These are phyloP conservation scores for Musa schizocarpa DNA, from an alignment of 176 grass and related monocot genomes.

Conservation along the genomic window DNA sequence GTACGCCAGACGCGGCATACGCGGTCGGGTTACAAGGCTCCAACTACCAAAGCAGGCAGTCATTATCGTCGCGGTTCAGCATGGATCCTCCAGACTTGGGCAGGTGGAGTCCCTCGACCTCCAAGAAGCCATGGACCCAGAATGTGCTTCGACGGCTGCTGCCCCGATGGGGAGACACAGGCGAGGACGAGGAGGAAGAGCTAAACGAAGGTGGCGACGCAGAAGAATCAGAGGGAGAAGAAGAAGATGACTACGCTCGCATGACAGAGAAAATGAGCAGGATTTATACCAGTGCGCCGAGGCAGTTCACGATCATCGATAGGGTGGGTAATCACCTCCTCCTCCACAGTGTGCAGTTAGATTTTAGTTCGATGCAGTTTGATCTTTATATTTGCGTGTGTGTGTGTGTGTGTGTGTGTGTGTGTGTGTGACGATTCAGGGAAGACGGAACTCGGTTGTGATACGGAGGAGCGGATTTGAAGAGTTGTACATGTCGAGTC, in stretches of 20 bases:
- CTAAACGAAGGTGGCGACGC: not conserved
- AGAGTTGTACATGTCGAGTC: slow-evolving; percentile 61
- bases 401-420: too few relatives aligned
- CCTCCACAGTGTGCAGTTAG: not conserved
- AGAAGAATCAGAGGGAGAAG: slow-evolving; percentile 48
- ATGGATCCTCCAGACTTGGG: slow-evolving; percentile 41
- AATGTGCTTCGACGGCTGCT: slow-evolving; percentile 7
- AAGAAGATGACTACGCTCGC: slow-evolving; percentile 56
- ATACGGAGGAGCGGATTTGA: slow-evolving; percentile 66
- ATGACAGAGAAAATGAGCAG: slow-evolving; percentile 51
- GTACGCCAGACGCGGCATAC: slow-evolving; percentile 78
- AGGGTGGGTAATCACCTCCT: slow-evolving; percentile 31
- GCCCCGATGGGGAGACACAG: not conserved
- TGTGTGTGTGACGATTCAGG: slow-evolving; percentile 26
- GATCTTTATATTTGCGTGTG: too few relatives aligned
- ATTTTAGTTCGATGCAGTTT: not conserved
- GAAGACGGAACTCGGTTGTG: slow-evolving; percentile 61
- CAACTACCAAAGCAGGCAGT: slow-evolving; percentile 44
- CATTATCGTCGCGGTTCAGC: slow-evolving; percentile 41
- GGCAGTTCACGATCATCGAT: slow-evolving; percentile 64
- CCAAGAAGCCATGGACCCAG: slow-evolving; percentile 6
- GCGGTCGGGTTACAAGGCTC: slow-evolving; percentile 48
- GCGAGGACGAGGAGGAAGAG: not conserved
- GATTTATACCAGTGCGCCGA: slow-evolving; percentile 49
- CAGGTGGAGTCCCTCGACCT: not conserved